Conservation (phyloP, 352 stramenopile genomes). For the Phytophthora uliginosa region DNA sequence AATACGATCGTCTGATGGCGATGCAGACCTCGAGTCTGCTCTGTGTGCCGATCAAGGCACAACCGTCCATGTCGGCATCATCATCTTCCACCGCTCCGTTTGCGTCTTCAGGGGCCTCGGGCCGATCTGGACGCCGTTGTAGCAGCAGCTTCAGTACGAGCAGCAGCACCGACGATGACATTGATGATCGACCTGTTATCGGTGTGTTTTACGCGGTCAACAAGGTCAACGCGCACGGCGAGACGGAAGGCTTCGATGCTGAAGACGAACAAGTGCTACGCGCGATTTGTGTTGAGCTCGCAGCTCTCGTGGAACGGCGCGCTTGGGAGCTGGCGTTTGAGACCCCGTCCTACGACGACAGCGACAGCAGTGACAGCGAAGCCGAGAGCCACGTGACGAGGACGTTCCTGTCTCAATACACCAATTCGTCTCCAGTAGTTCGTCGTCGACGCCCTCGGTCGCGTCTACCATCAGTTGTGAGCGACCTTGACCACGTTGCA, state of each 20-base stretch:
- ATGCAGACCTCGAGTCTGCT: conserved; percentile 76
- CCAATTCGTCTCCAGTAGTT: conserved; percentile 53
- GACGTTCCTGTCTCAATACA: conserved; percentile 84
- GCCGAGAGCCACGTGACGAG: conserved; percentile 57
- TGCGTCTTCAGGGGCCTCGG: conserved; percentile 23
- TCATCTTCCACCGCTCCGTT: conserved; percentile 27
- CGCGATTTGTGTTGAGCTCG: conserved; percentile 72
- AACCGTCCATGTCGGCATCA: conserved; percentile 34
- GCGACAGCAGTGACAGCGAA: conserved; percentile 54
- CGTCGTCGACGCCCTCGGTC: conserved; percentile 40
- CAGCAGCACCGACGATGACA: conserved; percentile 63
- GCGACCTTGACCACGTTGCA: conserved; percentile 43
- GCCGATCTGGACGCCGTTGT: conserved; percentile 42
- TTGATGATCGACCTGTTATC: conserved; percentile 61
- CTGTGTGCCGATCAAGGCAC: conserved; percentile 77
- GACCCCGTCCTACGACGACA: conserved; percentile 51
- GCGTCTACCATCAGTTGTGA: conserved; percentile 37
- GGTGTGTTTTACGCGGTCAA: conserved; percentile 88
- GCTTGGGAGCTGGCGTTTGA: conserved; percentile 85
- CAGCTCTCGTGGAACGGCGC: conserved; percentile 69
- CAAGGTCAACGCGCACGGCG: conserved; percentile 54
- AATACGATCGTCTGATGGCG: conserved; percentile 71
- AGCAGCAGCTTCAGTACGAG: conserved; percentile 52
- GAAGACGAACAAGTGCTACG: conserved; percentile 79
- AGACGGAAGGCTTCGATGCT: conserved; percentile 55